Percentiles rank a stretch among this genome's conserved stretches.
These are phyloP conservation scores for Fusarium penzigii DNA, from an alignment of 2,329 filamentous ascomycete species.

Conservation along the genomic window DNA sequence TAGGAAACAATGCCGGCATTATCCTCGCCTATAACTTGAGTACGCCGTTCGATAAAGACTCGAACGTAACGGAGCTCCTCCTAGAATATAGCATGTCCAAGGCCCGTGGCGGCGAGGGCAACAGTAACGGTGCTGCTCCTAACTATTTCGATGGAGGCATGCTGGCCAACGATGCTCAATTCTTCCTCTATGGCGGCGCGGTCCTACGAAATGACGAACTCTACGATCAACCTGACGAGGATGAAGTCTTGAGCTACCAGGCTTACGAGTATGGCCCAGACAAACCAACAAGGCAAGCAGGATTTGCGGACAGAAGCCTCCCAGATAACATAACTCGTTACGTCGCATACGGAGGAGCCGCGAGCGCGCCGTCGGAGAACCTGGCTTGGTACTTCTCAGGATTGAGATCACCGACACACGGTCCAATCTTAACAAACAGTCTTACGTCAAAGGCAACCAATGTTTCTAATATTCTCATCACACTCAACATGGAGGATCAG, in stretches of 20 bases:
- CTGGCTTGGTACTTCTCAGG: conserved; percentile 73
- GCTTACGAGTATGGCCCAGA: conserved; percentile 51
- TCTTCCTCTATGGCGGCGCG: conserved; percentile 64
- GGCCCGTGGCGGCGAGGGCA: conserved; percentile 46
- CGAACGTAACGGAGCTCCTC: conserved; percentile 57
- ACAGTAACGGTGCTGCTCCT: conserved; percentile 53
- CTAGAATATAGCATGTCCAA: conserved; percentile 46
- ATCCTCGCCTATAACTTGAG: conserved; percentile 62
- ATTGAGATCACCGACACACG: conserved; percentile 51
- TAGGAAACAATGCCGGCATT: conserved; percentile 53
- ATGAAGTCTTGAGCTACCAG: conserved; percentile 53
- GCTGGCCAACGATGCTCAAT: conserved; percentile 64
- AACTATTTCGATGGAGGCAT: conserved; percentile 64
- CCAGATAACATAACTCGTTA: conserved; percentile 56
- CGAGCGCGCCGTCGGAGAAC: conserved; percentile 68
- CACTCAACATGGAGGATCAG: conserved; percentile 59
- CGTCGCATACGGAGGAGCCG: conserved; percentile 63
- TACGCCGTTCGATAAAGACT: conserved; percentile 50
- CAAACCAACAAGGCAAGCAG: conserved; percentile 42
- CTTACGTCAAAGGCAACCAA: conserved; percentile 43
- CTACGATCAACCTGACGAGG: conserved; percentile 39
- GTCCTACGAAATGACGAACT: conserved; percentile 39
- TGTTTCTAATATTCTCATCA: conserved; percentile 59
- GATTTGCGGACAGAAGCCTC: conserved; percentile 45
- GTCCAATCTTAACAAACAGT: conserved; percentile 45